Conservation (phyloP, 2,329 filamentous ascomycete genomes). For the Penicillium freii region DNA sequence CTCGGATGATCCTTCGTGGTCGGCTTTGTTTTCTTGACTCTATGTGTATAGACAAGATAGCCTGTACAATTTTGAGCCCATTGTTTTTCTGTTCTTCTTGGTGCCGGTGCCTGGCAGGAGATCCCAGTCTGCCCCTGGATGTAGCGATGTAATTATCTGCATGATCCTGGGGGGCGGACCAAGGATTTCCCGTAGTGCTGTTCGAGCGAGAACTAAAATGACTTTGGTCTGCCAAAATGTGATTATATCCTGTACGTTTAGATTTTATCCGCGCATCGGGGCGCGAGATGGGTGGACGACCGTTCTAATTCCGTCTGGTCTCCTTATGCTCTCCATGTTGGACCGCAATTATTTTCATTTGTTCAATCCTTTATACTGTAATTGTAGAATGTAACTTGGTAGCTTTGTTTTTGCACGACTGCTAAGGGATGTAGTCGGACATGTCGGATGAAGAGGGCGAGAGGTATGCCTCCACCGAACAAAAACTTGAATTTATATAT, state of each 20-base stretch:
- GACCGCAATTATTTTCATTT: constrained; percentile 37
- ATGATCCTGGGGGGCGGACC: constrained; percentile 11
- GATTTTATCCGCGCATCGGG: constrained; percentile 36
- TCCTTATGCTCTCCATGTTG: constrained; percentile 27
- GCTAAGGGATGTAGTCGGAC: not conserved
- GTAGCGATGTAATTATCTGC: constrained; percentile 30
- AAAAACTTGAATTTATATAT: not conserved
- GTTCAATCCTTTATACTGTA: constrained; percentile 17
- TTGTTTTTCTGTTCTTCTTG: constrained; percentile 39
- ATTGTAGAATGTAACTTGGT: constrained; percentile 1
- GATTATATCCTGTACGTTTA: constrained; percentile 46
- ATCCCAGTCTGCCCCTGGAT: constrained; percentile 25
- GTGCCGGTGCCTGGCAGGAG: constrained; percentile 15
- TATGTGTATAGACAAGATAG: constrained; percentile 47
- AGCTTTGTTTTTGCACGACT: not conserved
- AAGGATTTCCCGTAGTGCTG: constrained; percentile 10
- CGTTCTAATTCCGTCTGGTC: constrained; percentile 30
- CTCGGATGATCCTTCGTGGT: constrained; percentile 35
- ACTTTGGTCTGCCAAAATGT: constrained; percentile 30
- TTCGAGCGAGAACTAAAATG: constrained; percentile 12
- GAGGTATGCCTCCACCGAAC: not conserved
- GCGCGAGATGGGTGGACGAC: constrained; percentile 28
- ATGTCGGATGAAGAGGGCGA: not conserved
- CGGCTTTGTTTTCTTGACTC: constrained; percentile 41
- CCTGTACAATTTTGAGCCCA: constrained; percentile 47